A percentile compares a stretch with the other conserved stretches of the same genome.
These are phyloP conservation scores for Cercospora sp. DNA, from an alignment of 2,329 filamentous ascomycete species.

Conservation along the genomic window DNA sequence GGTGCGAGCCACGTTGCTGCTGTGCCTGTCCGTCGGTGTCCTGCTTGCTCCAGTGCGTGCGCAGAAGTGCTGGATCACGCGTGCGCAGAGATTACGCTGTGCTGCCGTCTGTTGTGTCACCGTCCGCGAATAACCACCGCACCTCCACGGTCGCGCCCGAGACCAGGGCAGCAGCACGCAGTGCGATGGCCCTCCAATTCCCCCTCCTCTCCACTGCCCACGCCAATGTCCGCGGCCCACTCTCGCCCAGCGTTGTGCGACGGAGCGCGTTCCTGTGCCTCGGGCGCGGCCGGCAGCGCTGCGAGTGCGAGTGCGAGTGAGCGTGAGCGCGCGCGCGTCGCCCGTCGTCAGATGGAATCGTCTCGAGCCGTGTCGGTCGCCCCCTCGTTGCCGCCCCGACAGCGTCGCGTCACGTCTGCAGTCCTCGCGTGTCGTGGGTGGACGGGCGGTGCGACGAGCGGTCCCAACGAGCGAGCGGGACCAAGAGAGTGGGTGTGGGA, in stretches of 20 bases:
- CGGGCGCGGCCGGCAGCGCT: background rate
- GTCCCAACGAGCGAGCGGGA: constrained; percentile 11
- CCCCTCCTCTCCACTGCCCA: background rate
- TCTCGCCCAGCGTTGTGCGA: background rate
- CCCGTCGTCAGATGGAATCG: background rate
- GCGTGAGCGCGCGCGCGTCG: background rate
- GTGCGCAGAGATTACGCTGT: constrained; percentile 16
- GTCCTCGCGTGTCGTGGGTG: constrained; percentile 5
- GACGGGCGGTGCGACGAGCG: constrained; percentile 6
- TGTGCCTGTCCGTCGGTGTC: constrained; percentile 14
- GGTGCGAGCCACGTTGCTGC: constrained; percentile 44
- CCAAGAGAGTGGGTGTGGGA: constrained; percentile 13
- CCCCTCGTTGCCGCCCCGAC: background rate
- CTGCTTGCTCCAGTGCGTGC: constrained; percentile 6
- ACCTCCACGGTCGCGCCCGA: constrained; percentile 11
- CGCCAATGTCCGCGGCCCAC: constrained; percentile 8
- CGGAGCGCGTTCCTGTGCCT: background rate
- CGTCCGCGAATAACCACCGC: constrained; percentile 17
- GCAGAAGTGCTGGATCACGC: constrained; percentile 12
- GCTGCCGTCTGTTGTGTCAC: constrained; percentile 8
- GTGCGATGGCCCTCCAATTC: background rate
- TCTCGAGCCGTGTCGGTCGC: background rate
- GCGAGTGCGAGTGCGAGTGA: background rate
- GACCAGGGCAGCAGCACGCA: background rate
- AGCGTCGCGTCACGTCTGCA: background rate